Evolutionary conservation across 179 eudicot species (phyloP), one percentile per base, ranked within the genome.

Genomic region (Silene noctiflora): DNA sequence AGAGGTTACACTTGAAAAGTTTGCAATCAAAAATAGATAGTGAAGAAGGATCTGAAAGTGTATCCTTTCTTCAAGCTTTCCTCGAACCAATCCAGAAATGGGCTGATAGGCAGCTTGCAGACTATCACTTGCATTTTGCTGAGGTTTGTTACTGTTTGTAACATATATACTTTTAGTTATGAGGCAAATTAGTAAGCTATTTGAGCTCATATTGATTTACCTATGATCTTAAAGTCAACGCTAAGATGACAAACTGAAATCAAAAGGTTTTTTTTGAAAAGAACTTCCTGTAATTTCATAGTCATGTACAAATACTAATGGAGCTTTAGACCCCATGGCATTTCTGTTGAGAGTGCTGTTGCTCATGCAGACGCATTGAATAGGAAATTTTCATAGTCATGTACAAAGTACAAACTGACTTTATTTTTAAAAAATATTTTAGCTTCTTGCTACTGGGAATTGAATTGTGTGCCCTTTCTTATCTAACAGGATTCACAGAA

Each of bases 31-130:
- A 82, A 82, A 82, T 87, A 64, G 96, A 90, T 81, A 80, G 76
- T 76, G 91, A 87, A 69, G 87, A 82, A 27, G 96, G 97, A 29
- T 84, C 83, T 80, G 87, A 80, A 82, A 88, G 83, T 69, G 69
- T 88, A 42, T 85, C 90, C 80, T 91, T 96, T 85, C 84, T 96
- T 81, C 98, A 90, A 77, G 90, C 99, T 55, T 96, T 86, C 81
- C 77, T 96, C 65, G 80, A 85, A 69, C 99, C 99, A 66, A 94
- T 94, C 75, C 88, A 87, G 81, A 91, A 80, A 77, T 96, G 99
- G 99, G 94, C 89, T 83, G 91, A 96, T 80, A 89, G 84, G 85
- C 94, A 86, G 83, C 91, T 94, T 76, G 90, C 88, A 68, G 98
- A 96, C 83, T 96, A 96, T 83, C 96, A 96, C 78, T 82, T 86